Evolutionary conservation across 495 filamentous ascomycete genomes (phyloP).

Genomic region (Daldinia decipiens): DNA sequence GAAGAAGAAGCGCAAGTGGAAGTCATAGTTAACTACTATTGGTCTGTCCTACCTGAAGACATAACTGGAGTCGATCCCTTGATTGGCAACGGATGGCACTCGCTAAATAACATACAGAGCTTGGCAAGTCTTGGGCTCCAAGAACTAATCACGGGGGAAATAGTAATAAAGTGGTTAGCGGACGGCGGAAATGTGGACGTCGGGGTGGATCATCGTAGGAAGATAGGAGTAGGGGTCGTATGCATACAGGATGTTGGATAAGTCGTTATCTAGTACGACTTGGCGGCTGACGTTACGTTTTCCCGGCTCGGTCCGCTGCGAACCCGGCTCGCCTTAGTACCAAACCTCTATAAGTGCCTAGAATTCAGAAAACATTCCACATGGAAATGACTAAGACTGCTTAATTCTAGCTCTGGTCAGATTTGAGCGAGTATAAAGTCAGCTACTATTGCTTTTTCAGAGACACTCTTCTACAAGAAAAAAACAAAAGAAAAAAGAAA

Average conservation of each 20-base stretch:
- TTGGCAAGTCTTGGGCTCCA: conserved; percentile 19
- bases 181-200: conserved; percentile 3
- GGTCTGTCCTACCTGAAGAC: background rate
- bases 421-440: background rate
- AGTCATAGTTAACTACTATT: background rate
- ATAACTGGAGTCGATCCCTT: background rate
- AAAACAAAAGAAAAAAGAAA: background rate
- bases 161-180: background rate
- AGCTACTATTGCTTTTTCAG: background rate
- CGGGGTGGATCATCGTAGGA: background rate
- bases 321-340: background rate
- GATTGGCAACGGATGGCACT: background rate
- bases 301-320: conserved; percentile 33
- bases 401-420: background rate
- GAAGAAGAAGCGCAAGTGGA: background rate
- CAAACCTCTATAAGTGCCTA: background rate
- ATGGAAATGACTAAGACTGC: conserved; percentile 1
- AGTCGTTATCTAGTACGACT: conserved; percentile 7
- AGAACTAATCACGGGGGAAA: background rate
- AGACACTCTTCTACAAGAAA: background rate
- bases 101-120: conserved; percentile 2
- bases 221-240: conserved; percentile 9
- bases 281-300: conserved; percentile 30
- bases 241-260: conserved; percentile 12
- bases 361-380: conserved; percentile 1